A percentile compares a stretch with the other conserved stretches of the same genome.
phyloP scores from a whole-genome alignment of 2,329 filamentous ascomycete species.

The Colletotrichum lentis region DNA sequence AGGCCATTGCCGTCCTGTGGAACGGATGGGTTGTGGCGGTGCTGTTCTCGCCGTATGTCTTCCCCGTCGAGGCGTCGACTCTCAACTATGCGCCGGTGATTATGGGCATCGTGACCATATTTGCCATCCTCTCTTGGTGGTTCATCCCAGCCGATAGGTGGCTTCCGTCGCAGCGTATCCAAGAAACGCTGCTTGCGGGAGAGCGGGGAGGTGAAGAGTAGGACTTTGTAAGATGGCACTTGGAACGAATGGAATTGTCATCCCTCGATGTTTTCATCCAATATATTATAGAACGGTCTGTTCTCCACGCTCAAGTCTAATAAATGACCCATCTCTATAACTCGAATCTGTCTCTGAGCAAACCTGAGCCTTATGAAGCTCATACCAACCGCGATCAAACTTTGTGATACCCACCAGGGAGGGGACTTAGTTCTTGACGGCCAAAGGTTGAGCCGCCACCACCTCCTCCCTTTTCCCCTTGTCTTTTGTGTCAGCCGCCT shows the following conservation, averaged over 20 bases:
- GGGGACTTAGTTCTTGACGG: not conserved
- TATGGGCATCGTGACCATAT: constrained; percentile 58
- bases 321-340: not conserved
- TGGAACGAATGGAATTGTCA: not conserved
- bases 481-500: not conserved
- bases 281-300: too few relatives aligned
- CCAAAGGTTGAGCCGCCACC: not conserved
- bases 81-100: constrained; percentile 62
- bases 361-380: not conserved
- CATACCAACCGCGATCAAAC: not conserved
- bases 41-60: constrained; percentile 56
- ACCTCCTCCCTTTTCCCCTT: constrained; percentile 2
- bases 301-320: too few relatives aligned
- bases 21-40: constrained; percentile 60
- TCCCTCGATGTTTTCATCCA: too few relatives aligned
- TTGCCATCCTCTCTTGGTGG: constrained; percentile 58
- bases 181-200: constrained; percentile 46
- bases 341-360: not conserved
- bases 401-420: not conserved
- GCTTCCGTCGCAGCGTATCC: constrained; percentile 55
- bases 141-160: constrained; percentile 57
- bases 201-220: constrained; percentile 24
- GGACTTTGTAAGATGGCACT: too few relatives aligned
- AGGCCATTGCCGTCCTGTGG: constrained; percentile 57
- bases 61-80: constrained; percentile 53